Base-by-base conservation (phyloP, 306 rosid species). In the Castanea mollissima region DNA sequence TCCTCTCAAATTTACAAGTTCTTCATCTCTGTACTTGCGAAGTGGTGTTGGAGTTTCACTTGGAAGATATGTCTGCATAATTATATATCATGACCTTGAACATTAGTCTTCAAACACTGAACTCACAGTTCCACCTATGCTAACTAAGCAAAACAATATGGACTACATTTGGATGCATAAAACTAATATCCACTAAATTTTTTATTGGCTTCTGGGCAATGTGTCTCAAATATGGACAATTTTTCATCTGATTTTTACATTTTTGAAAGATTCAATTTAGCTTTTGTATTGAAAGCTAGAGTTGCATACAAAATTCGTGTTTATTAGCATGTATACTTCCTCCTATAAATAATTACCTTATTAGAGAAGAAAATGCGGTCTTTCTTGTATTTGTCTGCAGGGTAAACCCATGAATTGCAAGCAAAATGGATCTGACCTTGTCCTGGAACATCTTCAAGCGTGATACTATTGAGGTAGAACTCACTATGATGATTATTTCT, bases 391-490 rank as follows among this genome's bases (percentile, higher is more conserved):
- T 15, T 73, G 2, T 49, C 79, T 0, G 74, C 29, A 2, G 92
- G 92, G 81, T 90, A 86, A 41, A 93, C 56, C 98, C 97, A 93
- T 0, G 98, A 88, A 82, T 91, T 88, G 85, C 94, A 90, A 38
- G 72, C 78, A 55, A 93, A 90, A 51, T 82, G 79, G 77, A 93
- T 70, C 51, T 54, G 56, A 14, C 85, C 90, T 2, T 77, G 79
- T 31, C 73, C 80, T 0, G 96, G 96, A 81, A 89, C 54, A 46
- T 85, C 88, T 65, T 88, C 87, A 19, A 93, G 85, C 0, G 92
- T 93, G 74, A 93, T 60, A 44, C 90, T 85, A 13, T 79, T 88
- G 20, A 93, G 96, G 67, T 13, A 87, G 81, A 93, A 91, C 44
- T 93, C 88, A 76, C 34, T 78, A 16, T 69, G 83, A 76, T 86